Evolutionary conservation across 805 yeast species (phyloP).

Genomic region (Torulaspora gathmanii): DNA sequence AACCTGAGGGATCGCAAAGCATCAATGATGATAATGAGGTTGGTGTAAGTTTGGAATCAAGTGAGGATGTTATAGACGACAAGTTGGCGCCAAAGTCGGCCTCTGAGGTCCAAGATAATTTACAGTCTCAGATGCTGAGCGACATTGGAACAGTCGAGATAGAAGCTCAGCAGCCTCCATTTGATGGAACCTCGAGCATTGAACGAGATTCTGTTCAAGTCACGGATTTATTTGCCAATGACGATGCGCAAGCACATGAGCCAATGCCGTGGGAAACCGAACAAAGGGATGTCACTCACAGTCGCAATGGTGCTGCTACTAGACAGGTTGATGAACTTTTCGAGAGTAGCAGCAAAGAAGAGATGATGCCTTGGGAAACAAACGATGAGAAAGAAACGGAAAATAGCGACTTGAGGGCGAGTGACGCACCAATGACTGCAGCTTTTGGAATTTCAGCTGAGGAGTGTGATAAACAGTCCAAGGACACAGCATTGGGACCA

Average conservation of each 20-base stretch:
- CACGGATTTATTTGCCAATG: neutral
- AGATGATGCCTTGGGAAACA: conserved; percentile 20
- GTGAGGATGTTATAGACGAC: neutral
- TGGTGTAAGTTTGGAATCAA: no score
- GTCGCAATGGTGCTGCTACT: neutral
- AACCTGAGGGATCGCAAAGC: no score
- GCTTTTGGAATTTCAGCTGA: no score
- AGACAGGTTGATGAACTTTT: neutral
- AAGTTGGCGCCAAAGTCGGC: neutral
- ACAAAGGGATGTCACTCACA: neutral
- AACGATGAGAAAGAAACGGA: neutral
- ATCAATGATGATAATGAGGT: no score
- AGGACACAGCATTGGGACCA: no score
- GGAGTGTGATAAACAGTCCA: no score
- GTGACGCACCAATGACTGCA: neutral
- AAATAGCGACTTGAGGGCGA: neutral
- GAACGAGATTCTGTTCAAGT: no score
- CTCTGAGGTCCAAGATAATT: neutral
- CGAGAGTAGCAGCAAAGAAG: conserved; percentile 1
- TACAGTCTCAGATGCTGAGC: neutral
- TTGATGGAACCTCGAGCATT: no score
- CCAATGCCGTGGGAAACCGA: neutral
- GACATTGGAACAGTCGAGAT: no score
- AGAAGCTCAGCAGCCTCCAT: no score
- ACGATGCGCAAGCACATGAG: neutral